Evolutionary conservation across 1,284 basidiomycete species (phyloP).

Genomic region (Sanguinoderma infundibulare): DNA sequence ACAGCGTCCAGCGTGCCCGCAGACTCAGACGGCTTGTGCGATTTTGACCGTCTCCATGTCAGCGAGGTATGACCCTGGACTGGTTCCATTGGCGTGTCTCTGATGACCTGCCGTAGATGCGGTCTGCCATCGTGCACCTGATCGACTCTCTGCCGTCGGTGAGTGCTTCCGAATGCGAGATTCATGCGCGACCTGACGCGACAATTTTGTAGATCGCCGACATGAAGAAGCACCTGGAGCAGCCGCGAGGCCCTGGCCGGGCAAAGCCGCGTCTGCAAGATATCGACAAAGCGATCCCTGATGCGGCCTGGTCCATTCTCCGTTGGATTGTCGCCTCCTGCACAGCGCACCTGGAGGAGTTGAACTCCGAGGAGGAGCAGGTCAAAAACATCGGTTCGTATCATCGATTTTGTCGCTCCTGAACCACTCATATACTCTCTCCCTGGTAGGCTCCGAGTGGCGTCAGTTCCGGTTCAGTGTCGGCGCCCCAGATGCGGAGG

Average conservation of each 20-base stretch:
- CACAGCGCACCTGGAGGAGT: slow-evolving; percentile 66
- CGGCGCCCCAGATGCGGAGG: slow-evolving; percentile 67
- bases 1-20: background rate
- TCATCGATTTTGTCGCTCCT: background rate
- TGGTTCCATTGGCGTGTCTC: background rate
- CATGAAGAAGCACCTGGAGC: slow-evolving; percentile 59
- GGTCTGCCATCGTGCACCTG: slow-evolving; percentile 43
- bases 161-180: slow-evolving; percentile 16
- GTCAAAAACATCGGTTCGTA: slow-evolving; percentile 54
- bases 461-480: slow-evolving; percentile 67
- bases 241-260: slow-evolving; percentile 50
- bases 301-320: slow-evolving; percentile 63
- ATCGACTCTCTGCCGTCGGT: slow-evolving; percentile 56
- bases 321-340: slow-evolving; percentile 72
- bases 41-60: slow-evolving; percentile 51
- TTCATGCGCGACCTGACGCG: background rate
- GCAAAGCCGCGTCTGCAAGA: slow-evolving; percentile 54
- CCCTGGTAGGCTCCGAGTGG: slow-evolving; percentile 45
- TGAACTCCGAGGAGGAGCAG: slow-evolving; percentile 50
- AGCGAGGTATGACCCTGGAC: slow-evolving; percentile 35
- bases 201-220: slow-evolving; percentile 44
- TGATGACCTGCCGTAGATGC: slow-evolving; percentile 43
- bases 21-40: slow-evolving; percentile 44
- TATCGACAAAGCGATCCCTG: slow-evolving; percentile 47
- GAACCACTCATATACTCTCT: background rate